These are phyloP conservation scores for Rhodotorula kratochvilovae DNA, from an alignment of 768 basidiomycete genomes.

Conservation along the genomic window DNA sequence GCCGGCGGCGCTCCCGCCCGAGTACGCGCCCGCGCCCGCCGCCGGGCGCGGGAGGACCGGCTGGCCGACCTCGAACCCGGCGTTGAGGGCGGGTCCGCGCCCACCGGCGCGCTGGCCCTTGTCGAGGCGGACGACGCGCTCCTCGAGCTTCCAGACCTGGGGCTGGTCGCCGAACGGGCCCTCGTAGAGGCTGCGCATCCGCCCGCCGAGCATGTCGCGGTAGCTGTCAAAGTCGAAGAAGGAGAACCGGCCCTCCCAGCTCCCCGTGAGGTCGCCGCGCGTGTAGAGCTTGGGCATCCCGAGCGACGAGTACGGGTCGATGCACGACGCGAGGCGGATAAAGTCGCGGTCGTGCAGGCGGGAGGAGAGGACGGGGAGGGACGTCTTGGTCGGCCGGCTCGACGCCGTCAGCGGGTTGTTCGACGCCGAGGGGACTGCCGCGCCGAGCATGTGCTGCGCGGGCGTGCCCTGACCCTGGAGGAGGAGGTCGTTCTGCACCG, in stretches of 20 bases:
- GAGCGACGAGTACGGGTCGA: constrained; percentile 44
- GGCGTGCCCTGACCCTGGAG: constrained; percentile 24
- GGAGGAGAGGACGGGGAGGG: constrained; percentile 39
- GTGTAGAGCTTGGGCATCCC: constrained; percentile 42
- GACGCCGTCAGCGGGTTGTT: constrained; percentile 10
- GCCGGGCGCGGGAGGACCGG: neutral
- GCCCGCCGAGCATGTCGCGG: constrained; percentile 51
- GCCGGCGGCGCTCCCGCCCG: neutral
- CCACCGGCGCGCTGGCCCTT: constrained; percentile 38
- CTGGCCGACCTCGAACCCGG: constrained; percentile 38
- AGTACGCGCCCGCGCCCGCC: neutral
- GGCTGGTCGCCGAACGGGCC: constrained; percentile 74
- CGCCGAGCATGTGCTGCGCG: constrained; percentile 8
- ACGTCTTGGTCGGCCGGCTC: constrained; percentile 28
- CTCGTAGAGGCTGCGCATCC: constrained; percentile 58
- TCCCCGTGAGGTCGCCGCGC: constrained; percentile 36
- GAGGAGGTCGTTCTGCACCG: constrained; percentile 20
- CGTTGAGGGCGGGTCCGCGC: constrained; percentile 43
- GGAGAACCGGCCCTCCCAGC: constrained; percentile 45
- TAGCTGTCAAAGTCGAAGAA: constrained; percentile 78
- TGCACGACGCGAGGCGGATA: constrained; percentile 44
- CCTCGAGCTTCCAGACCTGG: constrained; percentile 75
- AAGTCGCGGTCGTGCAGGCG: constrained; percentile 48
- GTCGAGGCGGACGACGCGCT: constrained; percentile 31
- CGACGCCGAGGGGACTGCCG: neutral